Evolutionary conservation across 169 alveolate genomes (phyloP), one percentile per base, ranked within the genome.

Genomic region (Cystoisospora suis): DNA sequence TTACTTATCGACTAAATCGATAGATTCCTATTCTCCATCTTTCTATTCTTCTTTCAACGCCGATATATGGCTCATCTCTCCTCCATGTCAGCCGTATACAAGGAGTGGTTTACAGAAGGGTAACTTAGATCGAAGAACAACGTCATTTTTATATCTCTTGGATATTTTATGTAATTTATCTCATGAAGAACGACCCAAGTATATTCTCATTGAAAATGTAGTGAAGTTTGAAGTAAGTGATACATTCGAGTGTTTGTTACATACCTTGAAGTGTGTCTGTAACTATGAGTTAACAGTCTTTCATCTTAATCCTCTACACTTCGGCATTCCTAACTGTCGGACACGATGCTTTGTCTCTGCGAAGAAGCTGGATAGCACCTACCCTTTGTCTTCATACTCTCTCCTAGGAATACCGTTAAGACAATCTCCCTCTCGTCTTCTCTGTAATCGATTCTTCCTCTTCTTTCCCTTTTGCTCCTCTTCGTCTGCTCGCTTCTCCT

Each of bases 31-130:
- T 53, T 53, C 88, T 23, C 58, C 83, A 36, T 34, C 47, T 29
- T 34, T 53, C 56, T 81, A 34, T 56, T 49, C 45, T 38, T 23
- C 6, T 38, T 38, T 53, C 36, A 23, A 46, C 3, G 90, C 93
- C 9, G 87, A 87, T 61, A 56, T 94, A 56, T 95, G 97, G 97
- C 90, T 95, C 29, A 80, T 95, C 93, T 90, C 96, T 4, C 97
- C 97, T 38, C 97, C 97, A 15, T 95, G 97, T 72, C 97, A 95
- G 79, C 97, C 97, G 34, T 95, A 92, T 86, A 94, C 97, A 36
- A 72, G 88, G 3, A n/a, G 44, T 23, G 88, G 88, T 29, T 53
- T 81, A 3, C 59, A 53, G 53, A 38, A 32, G 23, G 88, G 61
- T 0, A 44, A 34, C 61, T 46, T 47, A 3, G 88, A 81, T 32